phyloP scores from a whole-genome alignment of 23 red algal species.

The Agarophyton chilense region DNA sequence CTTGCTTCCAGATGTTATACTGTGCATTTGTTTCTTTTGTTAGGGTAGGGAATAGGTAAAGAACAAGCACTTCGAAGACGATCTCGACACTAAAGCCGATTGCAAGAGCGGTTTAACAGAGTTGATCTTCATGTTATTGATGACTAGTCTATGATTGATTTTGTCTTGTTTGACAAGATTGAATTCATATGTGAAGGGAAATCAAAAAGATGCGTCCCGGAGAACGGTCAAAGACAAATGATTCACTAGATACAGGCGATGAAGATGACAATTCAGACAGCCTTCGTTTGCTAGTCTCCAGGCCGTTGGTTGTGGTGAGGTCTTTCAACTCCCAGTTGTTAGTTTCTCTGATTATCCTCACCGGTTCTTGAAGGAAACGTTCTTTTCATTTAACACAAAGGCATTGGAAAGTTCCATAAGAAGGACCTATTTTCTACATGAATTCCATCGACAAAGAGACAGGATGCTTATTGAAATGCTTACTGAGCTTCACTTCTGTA shows the following conservation, averaged over 20 bases:
- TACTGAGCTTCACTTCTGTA: slow-evolving; percentile 65
- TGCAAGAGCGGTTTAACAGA: slow-evolving; percentile 4
- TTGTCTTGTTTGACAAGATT: slow-evolving; percentile 58
- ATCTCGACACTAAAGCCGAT: neutral
- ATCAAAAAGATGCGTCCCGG: neutral
- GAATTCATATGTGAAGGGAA: slow-evolving; percentile 6
- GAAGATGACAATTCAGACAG: neutral
- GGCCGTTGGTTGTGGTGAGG: slow-evolving; percentile 58
- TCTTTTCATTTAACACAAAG: slow-evolving; percentile 57
- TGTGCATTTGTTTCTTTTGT: slow-evolving; percentile 36
- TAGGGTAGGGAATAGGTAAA: slow-evolving; percentile 35
- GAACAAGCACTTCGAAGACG: slow-evolving; percentile 7
- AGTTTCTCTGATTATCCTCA: slow-evolving; percentile 26
- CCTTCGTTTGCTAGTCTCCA: slow-evolving; percentile 60
- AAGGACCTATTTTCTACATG: slow-evolving; percentile 35
- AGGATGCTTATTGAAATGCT: slow-evolving; percentile 44
- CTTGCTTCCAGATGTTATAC: slow-evolving; percentile 42
- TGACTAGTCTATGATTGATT: slow-evolving; percentile 71
- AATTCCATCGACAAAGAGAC: slow-evolving; percentile 66
- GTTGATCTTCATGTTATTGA: slow-evolving; percentile 66
- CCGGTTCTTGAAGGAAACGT: slow-evolving; percentile 15
- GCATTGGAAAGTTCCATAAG: slow-evolving; percentile 37
- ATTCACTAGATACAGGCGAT: neutral
- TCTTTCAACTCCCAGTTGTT: slow-evolving; percentile 66
- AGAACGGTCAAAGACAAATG: neutral